A percentile compares a stretch with the other conserved stretches of the same genome.
phyloP scores from a whole-genome alignment of 1,284 basidiomycete genomes.

The Sanghuangporus weigelae region DNA sequence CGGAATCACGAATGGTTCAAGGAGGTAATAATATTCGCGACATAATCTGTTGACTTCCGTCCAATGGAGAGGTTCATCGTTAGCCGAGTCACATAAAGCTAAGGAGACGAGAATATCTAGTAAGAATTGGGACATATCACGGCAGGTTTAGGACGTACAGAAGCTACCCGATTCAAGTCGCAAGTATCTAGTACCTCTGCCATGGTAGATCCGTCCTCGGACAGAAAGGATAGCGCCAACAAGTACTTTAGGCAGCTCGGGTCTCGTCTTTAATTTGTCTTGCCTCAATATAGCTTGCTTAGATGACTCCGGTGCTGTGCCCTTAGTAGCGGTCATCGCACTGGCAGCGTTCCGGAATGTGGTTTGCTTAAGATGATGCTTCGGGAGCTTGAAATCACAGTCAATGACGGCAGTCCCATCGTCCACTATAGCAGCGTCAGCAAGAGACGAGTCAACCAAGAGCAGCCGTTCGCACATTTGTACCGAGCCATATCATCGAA shows the following conservation, averaged over 20 bases:
- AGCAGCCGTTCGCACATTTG: slow-evolving; percentile 9
- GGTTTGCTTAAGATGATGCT: slow-evolving; percentile 1
- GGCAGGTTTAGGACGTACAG: slow-evolving; percentile 28
- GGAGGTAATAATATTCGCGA: slow-evolving; percentile 41
- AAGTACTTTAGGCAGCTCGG: slow-evolving; percentile 36
- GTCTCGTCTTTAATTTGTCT: slow-evolving; percentile 20
- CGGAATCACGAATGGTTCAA: slow-evolving; percentile 45
- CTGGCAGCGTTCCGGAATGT: not conserved
- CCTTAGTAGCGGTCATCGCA: not conserved
- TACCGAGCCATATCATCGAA: slow-evolving; percentile 59
- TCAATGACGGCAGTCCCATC: slow-evolving; percentile 69
- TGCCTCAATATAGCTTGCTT: not conserved
- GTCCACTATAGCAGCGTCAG: slow-evolving; percentile 44
- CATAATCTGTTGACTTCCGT: slow-evolving; percentile 49
- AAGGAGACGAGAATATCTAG: slow-evolving; percentile 9
- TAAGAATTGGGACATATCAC: not conserved
- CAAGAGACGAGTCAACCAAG: not conserved
- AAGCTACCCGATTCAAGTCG: slow-evolving; percentile 35
- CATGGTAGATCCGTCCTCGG: slow-evolving; percentile 41
- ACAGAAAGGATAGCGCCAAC: slow-evolving; percentile 47
- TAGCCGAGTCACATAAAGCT: slow-evolving; percentile 44
- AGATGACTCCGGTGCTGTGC: slow-evolving; percentile 18
- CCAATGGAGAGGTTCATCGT: slow-evolving; percentile 61
- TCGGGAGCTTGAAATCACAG: slow-evolving; percentile 41
- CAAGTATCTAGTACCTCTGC: slow-evolving; percentile 42